Evolutionary conservation across 2,329 filamentous ascomycete species (phyloP).

Genomic region (Helicocarpus griseus): DNA sequence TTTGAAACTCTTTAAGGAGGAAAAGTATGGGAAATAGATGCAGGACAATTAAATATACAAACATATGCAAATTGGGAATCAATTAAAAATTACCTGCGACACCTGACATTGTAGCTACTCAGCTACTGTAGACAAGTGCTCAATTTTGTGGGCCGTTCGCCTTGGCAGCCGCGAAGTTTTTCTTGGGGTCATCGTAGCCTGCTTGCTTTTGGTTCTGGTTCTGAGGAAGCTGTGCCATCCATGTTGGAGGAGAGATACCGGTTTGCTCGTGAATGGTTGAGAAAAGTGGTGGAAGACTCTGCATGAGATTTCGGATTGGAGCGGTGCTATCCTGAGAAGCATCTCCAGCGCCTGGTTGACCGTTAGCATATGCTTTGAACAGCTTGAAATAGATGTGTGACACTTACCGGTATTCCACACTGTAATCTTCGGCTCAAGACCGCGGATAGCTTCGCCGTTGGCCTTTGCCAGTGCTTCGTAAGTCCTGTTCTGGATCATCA

Average conservation of each 20-base stretch:
- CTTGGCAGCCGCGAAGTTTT: background rate
- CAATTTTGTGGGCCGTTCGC: background rate
- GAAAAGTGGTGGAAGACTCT: slow-evolving; percentile 72
- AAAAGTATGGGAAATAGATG: no score
- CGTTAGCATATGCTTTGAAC: background rate
- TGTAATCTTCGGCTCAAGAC: slow-evolving; percentile 79
- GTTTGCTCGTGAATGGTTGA: slow-evolving; percentile 84
- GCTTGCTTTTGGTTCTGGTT: background rate
- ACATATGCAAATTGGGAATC: no score
- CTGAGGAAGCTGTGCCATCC: slow-evolving; percentile 50
- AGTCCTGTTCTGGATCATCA: slow-evolving; percentile 78
- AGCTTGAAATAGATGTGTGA: background rate
- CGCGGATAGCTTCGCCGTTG: slow-evolving; percentile 65
- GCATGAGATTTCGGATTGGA: slow-evolving; percentile 71
- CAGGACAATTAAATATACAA: no score
- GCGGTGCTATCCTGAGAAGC: slow-evolving; percentile 45
- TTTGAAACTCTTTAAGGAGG: no score
- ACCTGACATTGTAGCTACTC: no score
- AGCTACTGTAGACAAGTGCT: no score
- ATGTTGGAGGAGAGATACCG: slow-evolving; percentile 67
- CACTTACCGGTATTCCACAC: slow-evolving; percentile 69
- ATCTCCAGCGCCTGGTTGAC: slow-evolving; percentile 27
- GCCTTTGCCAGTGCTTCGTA: slow-evolving; percentile 69
- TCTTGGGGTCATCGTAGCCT: background rate
- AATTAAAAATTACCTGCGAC: no score